Conservation (phyloP, 306 rosid species). For the Cucurbita ficifolia region DNA sequence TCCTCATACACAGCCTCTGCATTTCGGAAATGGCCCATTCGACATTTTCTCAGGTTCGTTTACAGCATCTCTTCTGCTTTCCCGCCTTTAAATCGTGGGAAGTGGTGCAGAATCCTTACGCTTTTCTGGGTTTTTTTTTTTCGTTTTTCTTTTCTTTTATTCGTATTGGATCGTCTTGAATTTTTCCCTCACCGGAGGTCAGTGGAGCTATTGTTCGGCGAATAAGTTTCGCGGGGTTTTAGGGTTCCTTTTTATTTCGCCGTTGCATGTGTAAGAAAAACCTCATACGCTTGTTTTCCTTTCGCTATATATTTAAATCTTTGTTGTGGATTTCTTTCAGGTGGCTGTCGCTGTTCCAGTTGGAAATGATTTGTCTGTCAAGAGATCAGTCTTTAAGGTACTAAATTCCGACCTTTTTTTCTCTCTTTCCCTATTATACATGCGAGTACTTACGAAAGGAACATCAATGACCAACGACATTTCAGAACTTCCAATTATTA, state of each 20-base stretch:
- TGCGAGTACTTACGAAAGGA: neutral
- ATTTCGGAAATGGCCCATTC: slow-evolving; percentile 25
- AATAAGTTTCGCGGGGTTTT: neutral
- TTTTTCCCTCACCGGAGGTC: neutral
- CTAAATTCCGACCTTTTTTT: neutral
- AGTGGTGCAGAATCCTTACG: neutral
- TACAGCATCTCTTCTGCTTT: neutral
- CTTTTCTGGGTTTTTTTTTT: neutral
- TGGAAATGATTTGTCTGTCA: slow-evolving; percentile 30
- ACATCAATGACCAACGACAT: neutral
- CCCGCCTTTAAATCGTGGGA: neutral
- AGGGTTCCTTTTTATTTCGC: neutral
- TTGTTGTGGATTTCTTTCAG: slow-evolving; percentile 16
- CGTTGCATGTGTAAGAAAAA: neutral
- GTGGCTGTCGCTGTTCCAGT: slow-evolving; percentile 27
- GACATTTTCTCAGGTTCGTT: slow-evolving; percentile 29
- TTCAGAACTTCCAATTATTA: neutral
- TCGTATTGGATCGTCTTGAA: neutral
- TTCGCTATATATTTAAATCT: too few species aligned
- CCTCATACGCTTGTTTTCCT: neutral
- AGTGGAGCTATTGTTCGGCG: neutral
- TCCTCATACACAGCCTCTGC: neutral
- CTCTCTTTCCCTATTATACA: neutral
- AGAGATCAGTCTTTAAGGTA: slow-evolving; percentile 42
- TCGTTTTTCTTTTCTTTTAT: neutral